Evolutionary conservation across 192 early-diverging fungal species (phyloP), one percentile per base, ranked within the genome.

Genomic region (Anaeromyces robustus): DNA sequence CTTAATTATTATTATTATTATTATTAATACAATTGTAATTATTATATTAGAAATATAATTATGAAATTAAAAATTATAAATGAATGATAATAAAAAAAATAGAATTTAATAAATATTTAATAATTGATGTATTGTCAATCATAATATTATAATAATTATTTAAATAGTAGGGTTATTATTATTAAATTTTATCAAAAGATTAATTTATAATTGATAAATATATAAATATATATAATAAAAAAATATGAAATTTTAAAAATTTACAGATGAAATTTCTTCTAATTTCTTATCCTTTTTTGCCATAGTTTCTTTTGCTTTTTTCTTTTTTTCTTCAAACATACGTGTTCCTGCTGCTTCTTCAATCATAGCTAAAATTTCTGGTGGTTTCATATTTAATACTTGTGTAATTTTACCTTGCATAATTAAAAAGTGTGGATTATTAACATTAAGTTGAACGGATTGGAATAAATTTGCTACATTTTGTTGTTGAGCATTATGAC

Each of bases 341-440:
- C 96, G 89, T 68, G 98, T 99, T 6, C 98, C 98, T 9, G 98
- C 97, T 2, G 98, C 98, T 83, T 99, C 98, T 85, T 99, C 98
- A 39, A 99, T 95, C 97, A 99, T 98, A 26, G 93, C 91, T 29
- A 99, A 87, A 37, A 98, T 96, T 83, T 99, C 96, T 16, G 90
- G 88, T 0, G 98, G 95, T 82, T 97, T 96, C 98, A 99, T 99
- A 84, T 98, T 98, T n/a, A 99, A 89, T 16, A 99, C 97, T 81
- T 98, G 95, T n/a, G 97, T 99, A 81, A 99, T 98, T 78, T 92
- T 86, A 41, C 97, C 98, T 87, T 99, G 98, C 97, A 98, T 98
- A 81, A 99, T 99, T 79, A 99, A 84, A 85, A 99, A 99, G 85
- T 99, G 96, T 22, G 98, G 98, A 83, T 99, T 97, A 88, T 99